Evolutionary conservation across 2,329 filamentous ascomycete genomes (phyloP), one percentile per base, ranked within the genome.

Genomic region (Aureobasidium sp.): DNA sequence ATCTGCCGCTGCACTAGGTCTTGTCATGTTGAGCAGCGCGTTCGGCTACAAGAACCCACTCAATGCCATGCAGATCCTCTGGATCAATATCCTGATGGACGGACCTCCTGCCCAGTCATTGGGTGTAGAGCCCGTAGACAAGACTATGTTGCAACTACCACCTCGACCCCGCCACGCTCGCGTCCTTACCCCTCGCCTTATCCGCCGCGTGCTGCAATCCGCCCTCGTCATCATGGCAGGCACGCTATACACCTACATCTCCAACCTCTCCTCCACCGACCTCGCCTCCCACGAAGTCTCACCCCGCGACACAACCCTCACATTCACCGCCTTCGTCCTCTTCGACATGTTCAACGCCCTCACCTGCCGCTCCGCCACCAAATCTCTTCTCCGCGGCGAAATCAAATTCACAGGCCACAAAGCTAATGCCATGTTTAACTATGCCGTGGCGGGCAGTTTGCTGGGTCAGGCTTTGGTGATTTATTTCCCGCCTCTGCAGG

Each of bases 71-170:
- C 94, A 99, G 78, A 99, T 99, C 78, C 83, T 99, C 45, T 99
- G 94, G 94, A 99, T 99, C 71, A 99, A 99, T 73, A 97, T 99
- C 71, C 92, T 99, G 69, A 99, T 99, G 95, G 95, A 99, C 75
- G 94, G 95, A 10, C 94, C 94, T 16, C 94, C 94, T 1, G 94
- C 94, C 1, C 94, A 99, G 75, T 99, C 94, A 11, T 86, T 99
- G 1, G 95, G 94, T 42, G 94, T 99, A 39, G 94, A 99, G 73
- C 87, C 87, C 21, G 94, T 99, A 50, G 94, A 97, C 71, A 91
- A 90, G 32, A 88, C 93, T 65, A 91, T 99, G 59, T 97, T 99
- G 90, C 88, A 84, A 64, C 88, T 90, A 25, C 93, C 93, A 1
- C 95, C 94, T 65, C 87, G 95, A 36, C 86, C 88, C 63, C 89